Percentiles rank a stretch among this genome's conserved stretches.
Evolutionary conservation across 2,329 filamentous ascomycete genomes (phyloP).

Genomic region (Coniochaeta ligniaria): DNA sequence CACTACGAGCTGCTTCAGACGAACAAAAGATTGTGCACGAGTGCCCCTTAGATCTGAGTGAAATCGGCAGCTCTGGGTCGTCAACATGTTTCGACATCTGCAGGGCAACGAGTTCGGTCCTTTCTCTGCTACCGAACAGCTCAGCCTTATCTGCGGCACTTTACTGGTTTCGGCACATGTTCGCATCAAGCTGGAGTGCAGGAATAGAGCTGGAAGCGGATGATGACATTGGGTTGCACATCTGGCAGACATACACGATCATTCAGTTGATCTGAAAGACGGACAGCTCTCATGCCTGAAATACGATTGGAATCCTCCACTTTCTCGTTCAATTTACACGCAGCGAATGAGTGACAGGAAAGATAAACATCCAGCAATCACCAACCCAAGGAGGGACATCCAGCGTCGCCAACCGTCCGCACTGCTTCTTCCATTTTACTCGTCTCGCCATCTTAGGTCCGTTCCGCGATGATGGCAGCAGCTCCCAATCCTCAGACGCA

Average conservation of each 20-base stretch:
- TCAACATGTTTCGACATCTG: neutral
- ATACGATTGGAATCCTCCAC: neutral
- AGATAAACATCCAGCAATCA: neutral
- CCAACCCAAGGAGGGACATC: neutral
- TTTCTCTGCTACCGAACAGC: neutral
- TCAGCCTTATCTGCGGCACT: neutral
- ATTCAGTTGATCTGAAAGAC: neutral
- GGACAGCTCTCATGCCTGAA: neutral
- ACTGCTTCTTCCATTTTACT: neutral
- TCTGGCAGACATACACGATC: neutral
- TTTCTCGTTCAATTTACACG: neutral
- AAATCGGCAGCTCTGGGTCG: neutral
- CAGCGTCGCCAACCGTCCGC: neutral
- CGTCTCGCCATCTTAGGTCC: no score
- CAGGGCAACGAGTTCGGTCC: neutral
- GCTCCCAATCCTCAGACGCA: constrained; percentile 6
- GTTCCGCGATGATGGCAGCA: neutral
- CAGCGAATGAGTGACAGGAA: neutral
- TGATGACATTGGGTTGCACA: neutral
- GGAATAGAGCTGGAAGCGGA: neutral
- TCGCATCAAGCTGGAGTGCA: neutral
- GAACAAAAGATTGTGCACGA: neutral
- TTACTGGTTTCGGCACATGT: neutral
- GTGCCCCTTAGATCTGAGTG: neutral
- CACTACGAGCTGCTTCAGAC: neutral